phyloP scores from a whole-genome alignment of 164 flowering plant genomes.

The Stephania cephalantha region DNA sequence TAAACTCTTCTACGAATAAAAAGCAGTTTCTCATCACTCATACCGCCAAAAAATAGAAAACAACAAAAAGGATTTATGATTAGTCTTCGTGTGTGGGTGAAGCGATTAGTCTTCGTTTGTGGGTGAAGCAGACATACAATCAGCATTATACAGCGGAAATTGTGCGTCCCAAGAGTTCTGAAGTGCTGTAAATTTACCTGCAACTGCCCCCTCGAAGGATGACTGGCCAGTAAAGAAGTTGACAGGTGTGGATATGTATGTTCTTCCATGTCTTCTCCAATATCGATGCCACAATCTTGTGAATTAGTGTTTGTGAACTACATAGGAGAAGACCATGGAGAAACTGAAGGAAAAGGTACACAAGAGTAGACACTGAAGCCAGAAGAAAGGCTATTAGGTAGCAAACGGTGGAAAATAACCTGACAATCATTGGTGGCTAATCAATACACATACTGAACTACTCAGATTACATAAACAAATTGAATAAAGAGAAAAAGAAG shows the following conservation, averaged over 20 bases:
- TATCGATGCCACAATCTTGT: constrained; percentile 18
- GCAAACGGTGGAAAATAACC: constrained; percentile 40
- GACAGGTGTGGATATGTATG: constrained; percentile 59
- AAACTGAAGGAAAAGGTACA: constrained; percentile 56
- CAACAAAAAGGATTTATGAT: neutral
- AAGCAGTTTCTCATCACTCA: too few species aligned
- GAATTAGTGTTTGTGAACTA: constrained; percentile 30
- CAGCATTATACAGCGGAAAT: neutral
- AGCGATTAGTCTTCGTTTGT: neutral
- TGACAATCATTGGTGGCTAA: constrained; percentile 28
- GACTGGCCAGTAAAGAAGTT: constrained; percentile 82
- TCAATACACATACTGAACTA: constrained; percentile 10
- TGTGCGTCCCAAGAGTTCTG: neutral
- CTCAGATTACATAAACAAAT: neutral
- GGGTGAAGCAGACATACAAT: neutral
- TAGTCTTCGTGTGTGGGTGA: neutral
- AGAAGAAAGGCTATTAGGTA: constrained; percentile 33
- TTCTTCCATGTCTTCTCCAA: constrained; percentile 44
- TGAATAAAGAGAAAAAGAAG: constrained; percentile 1
- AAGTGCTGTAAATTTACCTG: constrained; percentile 37
- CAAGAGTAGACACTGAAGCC: constrained; percentile 53
- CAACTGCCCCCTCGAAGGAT: constrained; percentile 41
- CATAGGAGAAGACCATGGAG: constrained; percentile 28
- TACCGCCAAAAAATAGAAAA: neutral
- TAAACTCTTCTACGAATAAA: too few species aligned